Evolutionary conservation across 2,329 filamentous ascomycete species (phyloP), one percentile per base, ranked within the genome.

Genomic region (Fusarium sp.): DNA sequence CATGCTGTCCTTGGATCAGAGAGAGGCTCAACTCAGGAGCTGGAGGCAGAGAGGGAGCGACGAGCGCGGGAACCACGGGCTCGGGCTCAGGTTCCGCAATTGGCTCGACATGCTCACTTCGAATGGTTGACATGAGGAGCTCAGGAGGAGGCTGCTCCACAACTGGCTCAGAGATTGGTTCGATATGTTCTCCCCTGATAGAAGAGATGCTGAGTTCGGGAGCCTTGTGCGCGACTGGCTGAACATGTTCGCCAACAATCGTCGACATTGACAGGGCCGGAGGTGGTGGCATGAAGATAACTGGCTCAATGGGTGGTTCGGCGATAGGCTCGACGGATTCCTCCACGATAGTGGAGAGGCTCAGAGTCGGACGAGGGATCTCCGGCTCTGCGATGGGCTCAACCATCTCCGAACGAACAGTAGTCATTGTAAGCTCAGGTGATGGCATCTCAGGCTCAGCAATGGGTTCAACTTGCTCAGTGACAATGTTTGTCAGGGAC

Each of bases 401-500:
- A 38, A 66, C 49, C 24, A 39, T 34, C 18, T 56, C 42, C 7
- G 43, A 36, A 7, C 45, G 22, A 20, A 55, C 36, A 6, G 22
- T 38, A 9, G 52, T 48, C n/a, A 55, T 26, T 17, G 52, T 34
- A 11, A 55, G 36, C 33, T 48, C 52, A 1, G 57, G 45, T 6
- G 42, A 24, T 17, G 67, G 63, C 28, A 71, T 65, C 36, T 65
- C 57, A 4, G 57, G 61, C 45, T 59, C 50, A 7, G 50, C 51
- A 18, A 57, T 45, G 6, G 63, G 63, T 28, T 80, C 76, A 24
- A 83, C 71, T 22, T 78, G 72, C 58, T 81, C 77, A 11, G 72
- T 61, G 5, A 68, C 46, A 42, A 82, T 77, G 17, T 54, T 60
- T 7, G 80, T 79, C 34, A 81, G 58, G 15, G 76, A 74, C 52